Conservation (phyloP, 106 monocot genomes). For the Amphibolis antarctica region DNA sequence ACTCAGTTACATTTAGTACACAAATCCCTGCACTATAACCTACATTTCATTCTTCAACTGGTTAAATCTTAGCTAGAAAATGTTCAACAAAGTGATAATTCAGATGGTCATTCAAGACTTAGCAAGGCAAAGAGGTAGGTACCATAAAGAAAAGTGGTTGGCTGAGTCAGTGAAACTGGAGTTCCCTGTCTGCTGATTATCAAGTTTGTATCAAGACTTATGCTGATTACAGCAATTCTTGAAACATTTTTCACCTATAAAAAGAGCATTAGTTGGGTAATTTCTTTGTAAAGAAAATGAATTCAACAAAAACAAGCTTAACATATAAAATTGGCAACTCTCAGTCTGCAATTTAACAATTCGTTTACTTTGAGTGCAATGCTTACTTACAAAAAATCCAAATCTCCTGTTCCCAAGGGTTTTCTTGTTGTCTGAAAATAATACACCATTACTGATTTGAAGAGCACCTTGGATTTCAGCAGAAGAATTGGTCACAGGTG, state of each 20-base stretch:
- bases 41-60: too few species aligned
- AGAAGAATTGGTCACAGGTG: conserved; percentile 79
- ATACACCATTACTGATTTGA: conserved; percentile 38
- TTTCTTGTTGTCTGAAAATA: conserved; percentile 38
- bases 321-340: neutral
- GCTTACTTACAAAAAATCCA: conserved; percentile 44
- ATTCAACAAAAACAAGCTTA: conserved; percentile 8
- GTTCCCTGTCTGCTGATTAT: conserved; percentile 28
- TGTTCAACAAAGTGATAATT: too few species aligned
- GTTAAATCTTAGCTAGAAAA: too few species aligned
- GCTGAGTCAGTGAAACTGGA: conserved; percentile 19
- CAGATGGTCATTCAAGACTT: too few species aligned
- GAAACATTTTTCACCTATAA: conserved; percentile 19
- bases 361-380: neutral
- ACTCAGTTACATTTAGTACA: too few species aligned
- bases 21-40: too few species aligned
- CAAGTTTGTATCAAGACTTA: conserved; percentile 14
- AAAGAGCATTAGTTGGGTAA: neutral
- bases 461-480: conserved; percentile 48
- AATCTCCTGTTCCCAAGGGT: conserved; percentile 67
- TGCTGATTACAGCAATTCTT: conserved; percentile 10
- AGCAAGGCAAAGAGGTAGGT: neutral
- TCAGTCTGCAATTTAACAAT: too few species aligned
- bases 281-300: neutral
- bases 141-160: conserved; percentile 31